Evolutionary conservation across 2,329 filamentous ascomycete genomes (phyloP), one percentile per base, ranked within the genome.

Genomic region (Blastomyces silverae): DNA sequence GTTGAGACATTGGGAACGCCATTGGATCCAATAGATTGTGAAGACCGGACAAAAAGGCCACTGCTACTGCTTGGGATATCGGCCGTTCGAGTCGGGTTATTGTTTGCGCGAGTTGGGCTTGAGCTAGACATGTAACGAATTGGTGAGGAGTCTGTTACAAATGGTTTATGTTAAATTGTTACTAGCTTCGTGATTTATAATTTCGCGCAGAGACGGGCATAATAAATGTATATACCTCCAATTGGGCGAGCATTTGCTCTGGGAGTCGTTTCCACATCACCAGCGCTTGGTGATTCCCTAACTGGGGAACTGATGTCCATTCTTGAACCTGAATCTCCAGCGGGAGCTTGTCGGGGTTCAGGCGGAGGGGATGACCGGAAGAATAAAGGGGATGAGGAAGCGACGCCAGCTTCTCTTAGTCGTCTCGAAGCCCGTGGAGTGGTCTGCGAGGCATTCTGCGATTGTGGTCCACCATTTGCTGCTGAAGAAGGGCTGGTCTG

Each of bases 111-210:
- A n/a, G 86, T 87, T 34, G 91, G 91, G 73, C 90, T 96, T 48
- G 93, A 96, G 77, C 91, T 96, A 46, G 91, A 87, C 64, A 91
- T 90, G 75, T 97, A 97, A 75, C 88, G 87, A 70, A 97, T 91
- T 1, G 93, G 93, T 0, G 93, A 97, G 0, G 93, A 97, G 73
- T 92, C 93, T 96, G 70, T 1, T 7, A 10, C 1, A 15, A 31
- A 42, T 25, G 13, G 22, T 22, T 56, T 22, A 46, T 25, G 5
- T 61, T 52, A 46, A n/a, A 37, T 53, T 42, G 17, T 25, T 17
- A 39, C 42, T 58, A 39, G 28, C 31, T 10, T 56, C 39, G n/a
- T 56, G 17, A 13, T 37, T 56, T 37, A 20, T 6, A 20, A 3
- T 22, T 34, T 56, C 15, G 39, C 25, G 8, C 10, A 34, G 53